Conservation (phyloP, 805 yeast species). For the Hanseniaspora lachancei region DNA sequence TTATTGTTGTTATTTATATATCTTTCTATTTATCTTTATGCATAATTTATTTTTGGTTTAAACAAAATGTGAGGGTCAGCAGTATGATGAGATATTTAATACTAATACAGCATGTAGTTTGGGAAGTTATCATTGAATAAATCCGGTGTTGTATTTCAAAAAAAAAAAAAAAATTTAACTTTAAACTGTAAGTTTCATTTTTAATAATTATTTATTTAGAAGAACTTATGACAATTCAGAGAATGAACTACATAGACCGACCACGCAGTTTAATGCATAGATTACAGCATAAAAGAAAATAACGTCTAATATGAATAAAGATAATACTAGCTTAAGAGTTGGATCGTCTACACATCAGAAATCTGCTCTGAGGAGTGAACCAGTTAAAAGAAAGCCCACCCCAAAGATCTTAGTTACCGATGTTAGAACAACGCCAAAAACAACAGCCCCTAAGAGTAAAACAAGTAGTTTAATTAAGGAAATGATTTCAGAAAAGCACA, state of each 20-base stretch:
- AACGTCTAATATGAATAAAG: neutral
- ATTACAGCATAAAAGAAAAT: neutral
- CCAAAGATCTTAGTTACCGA: constrained; percentile 7
- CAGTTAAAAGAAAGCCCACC: neutral
- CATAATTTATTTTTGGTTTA: too few species aligned
- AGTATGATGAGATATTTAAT: too few species aligned
- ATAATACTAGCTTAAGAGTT: neutral
- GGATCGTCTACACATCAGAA: neutral
- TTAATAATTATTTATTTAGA: too few species aligned
- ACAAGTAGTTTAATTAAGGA: constrained; percentile 7
- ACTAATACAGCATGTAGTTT: too few species aligned
- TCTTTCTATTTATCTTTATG: neutral
- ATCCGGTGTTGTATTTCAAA: too few species aligned
- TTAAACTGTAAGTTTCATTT: too few species aligned
- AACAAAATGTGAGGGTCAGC: too few species aligned
- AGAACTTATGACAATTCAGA: too few species aligned
- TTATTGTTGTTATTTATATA: neutral
- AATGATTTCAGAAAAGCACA: constrained; percentile 6
- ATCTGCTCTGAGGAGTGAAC: neutral
- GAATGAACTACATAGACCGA: too few species aligned
- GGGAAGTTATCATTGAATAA: too few species aligned
- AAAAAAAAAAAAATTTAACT: too few species aligned
- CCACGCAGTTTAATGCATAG: too few species aligned
- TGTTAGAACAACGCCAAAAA: neutral
- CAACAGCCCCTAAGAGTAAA: neutral